A percentile compares a stretch with the other conserved stretches of the same genome.
These are phyloP conservation scores for Micractinium sp. DNA, from an alignment of 139 green algal genomes.

Conservation along the genomic window DNA sequence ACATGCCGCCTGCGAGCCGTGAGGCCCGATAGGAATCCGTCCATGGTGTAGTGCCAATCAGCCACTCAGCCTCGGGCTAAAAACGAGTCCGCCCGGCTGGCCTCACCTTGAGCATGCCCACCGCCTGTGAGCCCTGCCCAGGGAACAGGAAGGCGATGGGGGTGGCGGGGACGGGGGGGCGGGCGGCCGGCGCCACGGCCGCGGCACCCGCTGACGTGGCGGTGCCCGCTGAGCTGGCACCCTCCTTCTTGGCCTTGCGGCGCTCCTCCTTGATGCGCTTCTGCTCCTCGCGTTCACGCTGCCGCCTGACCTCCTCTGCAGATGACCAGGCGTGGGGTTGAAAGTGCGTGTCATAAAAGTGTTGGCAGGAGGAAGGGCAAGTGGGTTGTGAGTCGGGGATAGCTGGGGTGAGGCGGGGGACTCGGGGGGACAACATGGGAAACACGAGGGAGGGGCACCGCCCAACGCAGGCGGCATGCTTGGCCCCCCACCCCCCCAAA, in stretches of 20 bases:
- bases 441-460: too few species aligned
- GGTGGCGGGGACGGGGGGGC: slow-evolving; percentile 15
- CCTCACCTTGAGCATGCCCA: slow-evolving; percentile 85
- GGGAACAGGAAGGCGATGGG: slow-evolving; percentile 89
- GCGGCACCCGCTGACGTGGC: not conserved
- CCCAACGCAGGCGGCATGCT: too few species aligned
- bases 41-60: too few species aligned
- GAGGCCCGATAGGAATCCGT: too few species aligned
- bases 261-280: slow-evolving; percentile 43
- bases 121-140: slow-evolving; percentile 87
- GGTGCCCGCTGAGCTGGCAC: not conserved
- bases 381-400: too few species aligned
- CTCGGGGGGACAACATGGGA: too few species aligned
- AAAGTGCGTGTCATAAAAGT: too few species aligned
- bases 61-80: too few species aligned
- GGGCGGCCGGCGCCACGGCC: not conserved
- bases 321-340: not conserved
- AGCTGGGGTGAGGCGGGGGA: too few species aligned
- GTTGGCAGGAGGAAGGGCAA: too few species aligned
- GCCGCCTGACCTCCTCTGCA: slow-evolving; percentile 66
- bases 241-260: slow-evolving; percentile 37
- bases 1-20: not conserved
- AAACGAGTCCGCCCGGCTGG: not conserved
- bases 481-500: not conserved
- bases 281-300: slow-evolving; percentile 38